Evolutionary conservation across 495 filamentous ascomycete genomes (phyloP), one percentile per base, ranked within the genome.

Genomic region (Lasiosphaeria miniovina): DNA sequence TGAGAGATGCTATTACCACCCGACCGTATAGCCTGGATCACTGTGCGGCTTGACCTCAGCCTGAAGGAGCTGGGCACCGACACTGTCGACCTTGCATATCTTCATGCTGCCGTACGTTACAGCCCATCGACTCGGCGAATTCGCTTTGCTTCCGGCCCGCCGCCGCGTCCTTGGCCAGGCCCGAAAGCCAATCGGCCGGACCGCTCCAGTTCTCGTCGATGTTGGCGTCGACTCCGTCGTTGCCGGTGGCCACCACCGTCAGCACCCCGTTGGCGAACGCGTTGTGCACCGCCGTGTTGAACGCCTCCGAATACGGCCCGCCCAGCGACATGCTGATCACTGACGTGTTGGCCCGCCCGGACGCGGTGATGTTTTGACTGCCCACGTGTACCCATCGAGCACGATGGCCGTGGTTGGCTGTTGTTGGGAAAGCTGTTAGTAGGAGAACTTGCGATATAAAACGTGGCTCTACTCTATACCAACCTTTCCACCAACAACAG

Each of bases 311-410:
- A 65, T 69, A 75, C 43, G 65, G 58, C 53, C 86, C 84, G 58
- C 84, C 76, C 14, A 84, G 74, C 33, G 77, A 81, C 74, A 85
- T 71, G 74, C 69, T 79, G 62, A 82, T 70, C 15, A 81, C 80
- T 4, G 80, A 70, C 48, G 61, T 71, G 15, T 45, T 52, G 31
- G 62, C 33, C 41, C 68, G 73, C 38, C 68, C 63, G 38, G 75
- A 74, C 60, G 59, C 62, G 32, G 64, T 67, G 62, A 77, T 74
- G 65, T 87, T 75, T 70, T 72, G 40, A 76, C 73, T 24, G 81
- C 82, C 79, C 78, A 86, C 59, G 77, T 71, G 70, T 77, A 82
- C 10, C 84, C 84, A 46, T 77, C 77, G 55, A 87, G 74, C 56
- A 86, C 77, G 51, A 75, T 79, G n/a, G 81, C 68, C 32, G 69